Evolutionary conservation across 768 basidiomycete species (phyloP).

Genomic region (Kwoniella sp.): DNA sequence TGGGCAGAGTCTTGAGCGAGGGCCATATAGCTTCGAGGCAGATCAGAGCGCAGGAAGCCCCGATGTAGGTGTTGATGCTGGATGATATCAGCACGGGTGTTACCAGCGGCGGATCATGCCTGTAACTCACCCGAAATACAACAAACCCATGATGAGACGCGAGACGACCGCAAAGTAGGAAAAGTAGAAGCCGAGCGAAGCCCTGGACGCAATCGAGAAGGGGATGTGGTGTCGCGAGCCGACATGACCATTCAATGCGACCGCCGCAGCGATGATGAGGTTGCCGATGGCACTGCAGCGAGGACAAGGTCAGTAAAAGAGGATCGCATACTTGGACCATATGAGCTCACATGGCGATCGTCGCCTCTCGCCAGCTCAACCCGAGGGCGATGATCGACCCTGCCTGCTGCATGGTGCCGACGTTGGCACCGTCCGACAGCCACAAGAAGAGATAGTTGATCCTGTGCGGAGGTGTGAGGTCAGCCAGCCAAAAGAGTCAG

Average conservation of each 20-base stretch:
- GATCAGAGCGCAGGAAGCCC: constrained; percentile 44
- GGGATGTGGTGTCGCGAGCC: constrained; percentile 73
- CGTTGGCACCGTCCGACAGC: constrained; percentile 44
- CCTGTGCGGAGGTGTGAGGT: constrained; percentile 1
- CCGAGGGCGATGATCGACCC: constrained; percentile 40
- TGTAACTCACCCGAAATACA: constrained; percentile 57
- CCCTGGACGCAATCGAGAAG: constrained; percentile 73
- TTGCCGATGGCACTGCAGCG: constrained; percentile 68
- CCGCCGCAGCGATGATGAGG: constrained; percentile 64
- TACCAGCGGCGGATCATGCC: not conserved
- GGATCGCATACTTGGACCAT: no score
- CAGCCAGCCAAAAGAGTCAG: not conserved
- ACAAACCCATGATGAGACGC: constrained; percentile 68
- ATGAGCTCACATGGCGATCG: constrained; percentile 38
- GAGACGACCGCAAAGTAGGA: constrained; percentile 81
- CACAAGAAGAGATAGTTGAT: constrained; percentile 45
- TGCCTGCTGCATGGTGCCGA: constrained; percentile 47
- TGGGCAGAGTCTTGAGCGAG: constrained; percentile 23
- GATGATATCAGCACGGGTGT: not conserved
- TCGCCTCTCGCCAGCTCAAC: constrained; percentile 39
- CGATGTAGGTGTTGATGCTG: constrained; percentile 46
- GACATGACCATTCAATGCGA: constrained; percentile 72
- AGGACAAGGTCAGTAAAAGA: not conserved
- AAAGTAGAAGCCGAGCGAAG: constrained; percentile 85
- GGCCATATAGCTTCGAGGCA: constrained; percentile 50